Base-by-base conservation (phyloP, 83 land plant species). In the Diphasiastrum complanatum region DNA sequence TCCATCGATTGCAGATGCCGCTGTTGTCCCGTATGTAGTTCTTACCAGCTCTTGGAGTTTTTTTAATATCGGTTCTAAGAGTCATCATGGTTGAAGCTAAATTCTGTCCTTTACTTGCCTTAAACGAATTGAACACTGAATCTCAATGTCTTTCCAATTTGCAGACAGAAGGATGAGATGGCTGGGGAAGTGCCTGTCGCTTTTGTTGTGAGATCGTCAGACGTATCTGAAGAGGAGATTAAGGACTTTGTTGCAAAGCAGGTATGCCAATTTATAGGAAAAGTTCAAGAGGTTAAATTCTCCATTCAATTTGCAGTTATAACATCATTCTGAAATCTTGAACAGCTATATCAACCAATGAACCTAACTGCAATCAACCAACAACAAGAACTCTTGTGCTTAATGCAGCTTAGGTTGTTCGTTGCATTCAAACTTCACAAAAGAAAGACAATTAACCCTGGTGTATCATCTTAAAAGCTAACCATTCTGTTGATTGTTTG, bases 171-270 rank as follows among this genome's bases (percentile, higher is more conserved):
- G 38, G 87, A 82, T 61, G 81, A 74, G 18, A 78, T 25, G 20
- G 86, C 87, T 0, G 91, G 91, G 3, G 87, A 86, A 74, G 84
- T 86, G 27, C 91, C 91, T 0, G 84, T 86, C 0, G 91, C 91
- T 1, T 86, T 83, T 41, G 76, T 83, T n/a, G 84, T 83, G 2
- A 38, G 72, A 35, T 60, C 78, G 1, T 55, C 40, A 24, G 75
- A 77, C 5, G 58, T 86, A 0, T 74, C 80, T 0, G 87, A 78
- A 26, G 84, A 83, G 10, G 75, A 75, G 1, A 69, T 86, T 0
- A 86, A 80, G 43, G 82, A 83, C 26, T 83, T 69, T 57, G 77
- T 86, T 11, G 77, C 91, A n/a, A 83, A 86, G 54, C 83, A 82
- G 84, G 89, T 79, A 37, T 34, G 23, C 4, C 4, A 31, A 22